phyloP scores from a whole-genome alignment of 192 early-diverging fungal species.

The Umbelopsis vinacea region DNA sequence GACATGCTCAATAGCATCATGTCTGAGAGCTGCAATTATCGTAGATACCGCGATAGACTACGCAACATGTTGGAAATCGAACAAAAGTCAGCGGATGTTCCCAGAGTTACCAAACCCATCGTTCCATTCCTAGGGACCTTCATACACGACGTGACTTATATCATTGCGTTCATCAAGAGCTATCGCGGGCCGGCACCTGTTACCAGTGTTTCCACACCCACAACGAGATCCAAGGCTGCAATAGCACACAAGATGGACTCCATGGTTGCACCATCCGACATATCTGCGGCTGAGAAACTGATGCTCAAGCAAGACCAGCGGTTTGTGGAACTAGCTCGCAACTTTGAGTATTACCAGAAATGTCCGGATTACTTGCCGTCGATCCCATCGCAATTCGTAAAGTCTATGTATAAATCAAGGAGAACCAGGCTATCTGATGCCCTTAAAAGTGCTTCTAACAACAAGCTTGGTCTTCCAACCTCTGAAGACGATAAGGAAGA shows the following conservation, averaged over 20 bases:
- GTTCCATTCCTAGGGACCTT: slow-evolving; percentile 80
- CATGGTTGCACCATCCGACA: neutral
- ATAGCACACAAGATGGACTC: neutral
- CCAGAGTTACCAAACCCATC: slow-evolving; percentile 48
- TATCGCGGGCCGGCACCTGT: neutral
- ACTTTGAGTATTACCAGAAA: slow-evolving; percentile 7
- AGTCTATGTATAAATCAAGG: neutral
- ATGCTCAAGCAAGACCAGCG: slow-evolving; percentile 52
- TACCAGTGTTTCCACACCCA: slow-evolving; percentile 3
- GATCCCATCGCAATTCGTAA: neutral
- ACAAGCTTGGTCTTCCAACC: neutral
- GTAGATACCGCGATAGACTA: slow-evolving; percentile 56
- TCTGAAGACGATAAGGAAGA: neutral
- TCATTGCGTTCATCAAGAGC: slow-evolving; percentile 66
- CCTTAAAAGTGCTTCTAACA: slow-evolving; percentile 10
- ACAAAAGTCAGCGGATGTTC: neutral
- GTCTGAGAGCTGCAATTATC: slow-evolving; percentile 71
- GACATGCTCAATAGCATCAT: slow-evolving; percentile 59
- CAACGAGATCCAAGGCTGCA: neutral
- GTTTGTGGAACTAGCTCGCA: neutral
- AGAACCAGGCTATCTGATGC: slow-evolving; percentile 20
- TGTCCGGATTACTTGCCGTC: neutral
- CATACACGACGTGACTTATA: slow-evolving; percentile 78
- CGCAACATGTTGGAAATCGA: neutral
- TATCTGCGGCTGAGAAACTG: slow-evolving; percentile 3